Evolutionary conservation across 2,329 filamentous ascomycete genomes (phyloP).

Genomic region (Coniochaeta pulveracea): DNA sequence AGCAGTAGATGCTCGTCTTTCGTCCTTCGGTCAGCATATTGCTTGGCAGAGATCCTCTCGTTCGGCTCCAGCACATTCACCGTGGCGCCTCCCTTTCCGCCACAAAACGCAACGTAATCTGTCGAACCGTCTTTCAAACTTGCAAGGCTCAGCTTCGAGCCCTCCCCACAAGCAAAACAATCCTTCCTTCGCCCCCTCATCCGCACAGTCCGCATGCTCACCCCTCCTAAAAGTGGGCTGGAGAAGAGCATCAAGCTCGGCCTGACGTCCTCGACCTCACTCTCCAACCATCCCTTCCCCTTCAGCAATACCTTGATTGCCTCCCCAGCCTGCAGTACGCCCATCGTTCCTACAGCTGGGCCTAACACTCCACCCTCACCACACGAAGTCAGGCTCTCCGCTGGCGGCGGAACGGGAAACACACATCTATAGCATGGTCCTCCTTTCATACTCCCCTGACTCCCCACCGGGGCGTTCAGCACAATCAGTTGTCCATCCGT

Average conservation of each 20-base stretch:
- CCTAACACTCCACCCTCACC: slow-evolving; percentile 89
- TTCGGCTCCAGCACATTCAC: slow-evolving; percentile 45
- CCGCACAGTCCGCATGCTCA: slow-evolving; percentile 59
- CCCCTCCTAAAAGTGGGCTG: slow-evolving; percentile 22
- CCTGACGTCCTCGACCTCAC: neutral
- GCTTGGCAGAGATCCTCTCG: slow-evolving; percentile 55
- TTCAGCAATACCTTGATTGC: slow-evolving; percentile 68
- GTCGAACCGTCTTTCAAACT: slow-evolving; percentile 53
- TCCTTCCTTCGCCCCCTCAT: slow-evolving; percentile 57
- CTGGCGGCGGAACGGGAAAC: slow-evolving; percentile 78
- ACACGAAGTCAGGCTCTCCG: slow-evolving; percentile 72
- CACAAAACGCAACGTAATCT: slow-evolving; percentile 84
- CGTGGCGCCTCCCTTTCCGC: too few relatives aligned
- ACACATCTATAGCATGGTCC: slow-evolving; percentile 92
- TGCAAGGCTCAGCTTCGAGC: slow-evolving; percentile 49
- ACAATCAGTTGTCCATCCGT: slow-evolving; percentile 86
- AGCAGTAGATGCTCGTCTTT: slow-evolving; percentile 47
- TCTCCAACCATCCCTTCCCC: slow-evolving; percentile 12
- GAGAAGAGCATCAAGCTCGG: slow-evolving; percentile 12
- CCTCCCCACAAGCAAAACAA: slow-evolving; percentile 66
- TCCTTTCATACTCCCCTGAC: slow-evolving; percentile 43
- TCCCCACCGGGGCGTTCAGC: slow-evolving; percentile 66
- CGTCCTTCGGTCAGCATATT: slow-evolving; percentile 34
- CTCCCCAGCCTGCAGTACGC: slow-evolving; percentile 82
- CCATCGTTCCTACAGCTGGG: slow-evolving; percentile 88